Evolutionary conservation across 495 filamentous ascomycete species (phyloP), one percentile per base, ranked within the genome.

Genomic region (Entonaema liquescens): DNA sequence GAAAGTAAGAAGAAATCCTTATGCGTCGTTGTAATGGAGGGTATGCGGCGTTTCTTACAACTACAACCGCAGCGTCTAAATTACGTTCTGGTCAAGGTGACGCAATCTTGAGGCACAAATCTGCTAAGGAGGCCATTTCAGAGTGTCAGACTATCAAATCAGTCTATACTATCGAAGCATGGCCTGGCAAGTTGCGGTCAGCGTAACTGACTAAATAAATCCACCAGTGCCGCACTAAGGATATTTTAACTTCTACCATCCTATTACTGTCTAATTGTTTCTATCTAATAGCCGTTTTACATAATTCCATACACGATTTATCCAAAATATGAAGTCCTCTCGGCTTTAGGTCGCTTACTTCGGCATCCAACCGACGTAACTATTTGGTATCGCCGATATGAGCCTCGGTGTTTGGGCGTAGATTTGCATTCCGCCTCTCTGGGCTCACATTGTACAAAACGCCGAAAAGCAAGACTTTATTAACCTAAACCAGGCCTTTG

Each of bases 1-100:
- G n/a, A 56, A 70, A 59, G 25, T 52, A 44, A 31, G 11, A 26
- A 68, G 36, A 42, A 55, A 59, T n/a, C 6, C 42, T 53, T 21
- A 52, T 59, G 67, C 54, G 55, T 38, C 28, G 15, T 38, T 55
- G 42, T 55, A 35, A 61, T n/a, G 49, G 62, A 61, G 57, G 57
- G 56, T n/a, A 60, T 72, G 59, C 54, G 36, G 63, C 63, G 69
- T 59, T 54, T 71, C n/a, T 57, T 23, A 58, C 17, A 42, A 54
- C 19, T 26, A 25, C 19, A n/a, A 62, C 21, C 38, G 21, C 26
- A 56, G 25, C 28, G 31, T 29, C 33, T 15, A 15, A 25, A 36
- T 29, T 54, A 47, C 38, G 38, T 12, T 21, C 57, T 28, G 21
- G 19, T 21, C 23, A 50, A 42, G 59, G 63, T 64, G 64, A 67